Evolutionary conservation across 495 filamentous ascomycete species (phyloP), one percentile per base, ranked within the genome.

Genomic region (Diplogelasinospora grovesii): DNA sequence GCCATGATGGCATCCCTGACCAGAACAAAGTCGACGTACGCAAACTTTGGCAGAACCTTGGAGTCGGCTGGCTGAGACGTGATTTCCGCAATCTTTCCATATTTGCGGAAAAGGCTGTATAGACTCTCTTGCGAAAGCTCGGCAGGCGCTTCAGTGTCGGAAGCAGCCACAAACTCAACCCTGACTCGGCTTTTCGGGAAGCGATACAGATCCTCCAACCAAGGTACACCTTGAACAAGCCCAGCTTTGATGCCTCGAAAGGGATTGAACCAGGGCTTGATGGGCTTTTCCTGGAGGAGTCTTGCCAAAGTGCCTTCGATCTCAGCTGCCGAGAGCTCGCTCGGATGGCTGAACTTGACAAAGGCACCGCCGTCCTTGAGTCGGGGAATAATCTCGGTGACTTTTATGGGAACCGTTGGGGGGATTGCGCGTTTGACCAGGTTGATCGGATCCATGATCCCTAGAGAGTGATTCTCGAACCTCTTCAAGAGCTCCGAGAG

Each of bases 281-380:
- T 78, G 0, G 78, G 79, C n/a, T 81, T 68, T 34, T 88, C 65
- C 29, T 72, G 61, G 1, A 96, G 66, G 45, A 83, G 54, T 22
- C 63, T 56, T 1, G 49, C 47, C 15, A 71, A 39, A 14, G 24
- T 52, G 16, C 54, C 52, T 57, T 83, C 81, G 16, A 94, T 74
- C 15, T 83, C 78, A 8, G 70, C 57, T 1, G 66, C 60, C 11
- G 78, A 63, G 5, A 71, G 57, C 3, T 65, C 69, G 8, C 63
- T 50, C 13, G 74, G 67, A 49, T 86, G 72, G 5, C 70, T 70
- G 61, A 93, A 92, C 57, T 94, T 96, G 51, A 96, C 79, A 61
- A 92, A 97, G 6, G 87, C 86, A 7, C 93, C 92, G 16, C 90
- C 93, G 57, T 98, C 92, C 50, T 90, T 89, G 21, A 89, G 66